Conservation (phyloP, 208 protist genomes). For the Blastocrithidia nonstop region DNA sequence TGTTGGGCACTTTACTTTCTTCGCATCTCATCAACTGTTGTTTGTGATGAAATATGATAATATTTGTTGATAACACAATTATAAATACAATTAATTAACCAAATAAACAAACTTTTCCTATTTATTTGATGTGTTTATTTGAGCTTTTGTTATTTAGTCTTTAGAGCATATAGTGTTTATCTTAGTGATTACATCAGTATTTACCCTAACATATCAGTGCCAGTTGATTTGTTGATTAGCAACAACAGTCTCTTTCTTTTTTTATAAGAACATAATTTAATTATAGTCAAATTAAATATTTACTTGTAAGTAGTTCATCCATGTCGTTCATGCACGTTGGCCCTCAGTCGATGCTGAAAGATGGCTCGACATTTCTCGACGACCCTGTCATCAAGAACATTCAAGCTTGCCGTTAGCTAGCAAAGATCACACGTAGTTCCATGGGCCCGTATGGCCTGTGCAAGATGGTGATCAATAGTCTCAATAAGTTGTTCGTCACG, state of each 20-base stretch:
- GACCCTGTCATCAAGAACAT: constrained; percentile 98
- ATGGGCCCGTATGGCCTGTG: constrained; percentile 98
- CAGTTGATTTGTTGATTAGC: no score
- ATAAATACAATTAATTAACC: no score
- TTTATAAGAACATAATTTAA: no score
- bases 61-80: no score
- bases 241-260: no score
- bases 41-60: no score
- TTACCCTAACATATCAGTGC: no score
- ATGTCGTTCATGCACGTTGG: constrained; percentile 89
- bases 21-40: no score
- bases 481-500: constrained; percentile 99
- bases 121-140: constrained; percentile 1
- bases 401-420: constrained; percentile 93
- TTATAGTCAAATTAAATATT: no score
- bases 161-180: constrained; percentile 1
- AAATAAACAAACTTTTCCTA: no score
- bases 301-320: no score
- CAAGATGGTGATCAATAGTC: constrained; percentile 99
- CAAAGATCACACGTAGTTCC: constrained; percentile 94
- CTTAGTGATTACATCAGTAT: background rate
- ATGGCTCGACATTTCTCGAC: constrained; percentile 83
- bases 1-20: no score
- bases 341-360: constrained; percentile 83
- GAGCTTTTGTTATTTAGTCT: background rate